A percentile compares a stretch with the other conserved stretches of the same genome.
Evolutionary conservation across 108 stramenopile genomes (phyloP).

Genomic region (Conticribra guillardii): DNA sequence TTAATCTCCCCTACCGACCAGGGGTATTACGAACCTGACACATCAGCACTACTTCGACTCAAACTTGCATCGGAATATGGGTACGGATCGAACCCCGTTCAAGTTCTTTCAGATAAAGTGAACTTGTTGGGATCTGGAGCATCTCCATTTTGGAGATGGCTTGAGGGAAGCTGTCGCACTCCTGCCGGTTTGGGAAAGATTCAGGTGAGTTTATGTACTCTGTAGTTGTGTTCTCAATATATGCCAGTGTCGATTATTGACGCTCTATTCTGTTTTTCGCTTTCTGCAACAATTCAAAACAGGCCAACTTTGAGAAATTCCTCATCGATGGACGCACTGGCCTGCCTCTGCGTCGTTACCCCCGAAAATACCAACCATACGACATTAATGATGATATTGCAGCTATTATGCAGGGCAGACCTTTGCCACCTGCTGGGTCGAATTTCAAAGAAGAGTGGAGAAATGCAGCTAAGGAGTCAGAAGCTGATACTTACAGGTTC

Average conservation of each 20-base stretch:
- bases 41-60: constrained; percentile 79
- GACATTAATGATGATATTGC: constrained; percentile 85
- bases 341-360: constrained; percentile 80
- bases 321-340: constrained; percentile 83
- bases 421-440: constrained; percentile 76
- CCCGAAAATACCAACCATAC: constrained; percentile 80
- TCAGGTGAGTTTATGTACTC: constrained; percentile 41
- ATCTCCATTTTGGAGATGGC: constrained; percentile 88
- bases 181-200: constrained; percentile 87
- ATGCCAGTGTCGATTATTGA: background rate
- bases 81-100: constrained; percentile 80
- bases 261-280: background rate
- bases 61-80: constrained; percentile 91
- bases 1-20: constrained; percentile 88
- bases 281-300: background rate
- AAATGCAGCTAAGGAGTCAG: constrained; percentile 76
- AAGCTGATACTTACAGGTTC: constrained; percentile 85
- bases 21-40: constrained; percentile 93
- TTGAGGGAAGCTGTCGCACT: constrained; percentile 81
- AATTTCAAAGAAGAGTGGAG: constrained; percentile 88
- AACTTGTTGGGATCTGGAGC: constrained; percentile 83
- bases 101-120: constrained; percentile 84
- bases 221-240: background rate
- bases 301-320: constrained; percentile 91
- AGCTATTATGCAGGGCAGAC: constrained; percentile 57